These are phyloP conservation scores for Kuraishia floccosa DNA, from an alignment of 805 yeast genomes.

Conservation along the genomic window DNA sequence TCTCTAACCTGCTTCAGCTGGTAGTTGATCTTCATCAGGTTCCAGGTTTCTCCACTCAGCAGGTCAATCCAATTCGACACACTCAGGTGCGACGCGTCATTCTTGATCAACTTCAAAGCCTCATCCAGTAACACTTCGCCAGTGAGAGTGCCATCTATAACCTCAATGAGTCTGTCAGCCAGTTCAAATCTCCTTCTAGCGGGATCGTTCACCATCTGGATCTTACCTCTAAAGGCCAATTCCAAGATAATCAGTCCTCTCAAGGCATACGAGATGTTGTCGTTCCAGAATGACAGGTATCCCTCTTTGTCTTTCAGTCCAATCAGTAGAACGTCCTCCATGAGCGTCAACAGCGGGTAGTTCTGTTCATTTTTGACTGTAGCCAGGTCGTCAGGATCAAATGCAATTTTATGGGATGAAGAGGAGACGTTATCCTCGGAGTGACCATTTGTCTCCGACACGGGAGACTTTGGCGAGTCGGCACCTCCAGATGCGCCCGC, in stretches of 20 bases:
- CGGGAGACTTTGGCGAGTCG: too few species aligned
- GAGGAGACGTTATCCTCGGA: conserved; percentile 1
- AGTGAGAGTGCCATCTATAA: conserved; percentile 74
- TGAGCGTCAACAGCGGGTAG: conserved; percentile 71
- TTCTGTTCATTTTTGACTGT: conserved; percentile 24
- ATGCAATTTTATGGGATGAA: conserved; percentile 53
- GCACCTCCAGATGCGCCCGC: conserved; percentile 4
- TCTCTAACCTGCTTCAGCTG: conserved; percentile 97
- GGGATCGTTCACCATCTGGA: conserved; percentile 84
- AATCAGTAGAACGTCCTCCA: conserved; percentile 92
- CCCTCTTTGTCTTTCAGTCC: conserved; percentile 97
- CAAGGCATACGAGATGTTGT: conserved; percentile 89
- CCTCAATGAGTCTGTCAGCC: conserved; percentile 80
- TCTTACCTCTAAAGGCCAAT: conserved; percentile 82
- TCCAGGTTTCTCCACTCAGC: conserved; percentile 95
- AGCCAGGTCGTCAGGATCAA: conserved; percentile 62
- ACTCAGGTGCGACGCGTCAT: conserved; percentile 65
- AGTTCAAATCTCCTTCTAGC: conserved; percentile 83
- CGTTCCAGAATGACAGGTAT: conserved; percentile 95
- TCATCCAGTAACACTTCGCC: conserved; percentile 96
- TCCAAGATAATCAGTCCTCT: conserved; percentile 92
- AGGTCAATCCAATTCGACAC: conserved; percentile 91
- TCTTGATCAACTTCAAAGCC: conserved; percentile 80
- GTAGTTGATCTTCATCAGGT: conserved; percentile 83
- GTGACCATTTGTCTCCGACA: conserved; percentile 1